Percentiles rank a stretch among this genome's conserved stretches.
Evolutionary conservation across 306 rosid species (phyloP).

Genomic region (Elaeagnus macrophylla): DNA sequence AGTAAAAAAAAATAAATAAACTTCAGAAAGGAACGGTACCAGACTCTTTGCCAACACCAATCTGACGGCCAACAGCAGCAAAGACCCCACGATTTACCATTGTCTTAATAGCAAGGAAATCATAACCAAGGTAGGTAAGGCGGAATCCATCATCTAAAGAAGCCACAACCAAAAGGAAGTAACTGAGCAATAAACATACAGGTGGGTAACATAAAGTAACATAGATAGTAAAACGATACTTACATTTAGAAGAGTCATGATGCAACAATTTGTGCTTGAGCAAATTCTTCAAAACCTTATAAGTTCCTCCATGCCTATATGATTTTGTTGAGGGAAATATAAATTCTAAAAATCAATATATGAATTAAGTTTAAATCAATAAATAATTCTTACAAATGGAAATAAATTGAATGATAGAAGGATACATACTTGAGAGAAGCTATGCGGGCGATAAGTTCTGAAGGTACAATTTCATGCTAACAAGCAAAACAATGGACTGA

Average conservation of each 20-base stretch:
- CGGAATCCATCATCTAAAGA: conserved; percentile 84
- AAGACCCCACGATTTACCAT: conserved; percentile 85
- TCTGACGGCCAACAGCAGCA: conserved; percentile 79
- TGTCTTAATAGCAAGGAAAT: conserved; percentile 91
- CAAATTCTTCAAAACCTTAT: conserved; percentile 76
- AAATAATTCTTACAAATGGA: not conserved
- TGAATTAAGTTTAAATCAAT: not conserved
- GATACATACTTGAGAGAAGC: conserved; percentile 58
- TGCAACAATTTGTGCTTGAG: conserved; percentile 82
- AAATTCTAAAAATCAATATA: not conserved
- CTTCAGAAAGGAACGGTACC: conserved; percentile 30
- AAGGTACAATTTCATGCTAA: conserved; percentile 77
- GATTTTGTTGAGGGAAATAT: not conserved
- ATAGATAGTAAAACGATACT: conserved; percentile 4
- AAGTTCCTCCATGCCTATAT: conserved; percentile 82
- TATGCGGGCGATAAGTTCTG: conserved; percentile 64
- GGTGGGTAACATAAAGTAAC: not conserved
- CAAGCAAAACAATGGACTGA: conserved; percentile 1
- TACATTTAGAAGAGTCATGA: conserved; percentile 88
- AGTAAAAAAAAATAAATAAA: not conserved
- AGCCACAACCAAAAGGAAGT: conserved; percentile 12
- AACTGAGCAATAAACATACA: not conserved
- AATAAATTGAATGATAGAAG: not conserved
- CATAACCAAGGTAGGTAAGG: conserved; percentile 90
- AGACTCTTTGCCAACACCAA: conserved; percentile 96